A percentile compares a stretch with the other conserved stretches of the same genome.
Evolutionary conservation across 192 early-diverging fungal genomes (phyloP).

Genomic region (Mortierella hygrophila): DNA sequence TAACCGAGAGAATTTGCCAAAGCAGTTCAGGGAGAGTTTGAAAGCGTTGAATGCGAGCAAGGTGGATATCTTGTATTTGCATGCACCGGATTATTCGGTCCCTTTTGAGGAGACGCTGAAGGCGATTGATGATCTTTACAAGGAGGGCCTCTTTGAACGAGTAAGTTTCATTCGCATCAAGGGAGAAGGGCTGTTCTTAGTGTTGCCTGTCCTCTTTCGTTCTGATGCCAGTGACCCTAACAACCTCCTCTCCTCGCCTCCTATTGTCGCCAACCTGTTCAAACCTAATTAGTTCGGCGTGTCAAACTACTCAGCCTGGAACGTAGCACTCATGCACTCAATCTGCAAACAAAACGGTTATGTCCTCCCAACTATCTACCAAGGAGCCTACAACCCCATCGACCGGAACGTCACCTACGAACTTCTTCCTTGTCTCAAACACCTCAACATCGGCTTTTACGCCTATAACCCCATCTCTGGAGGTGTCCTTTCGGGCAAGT

Average conservation of each 20-base stretch:
- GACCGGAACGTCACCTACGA: constrained; percentile 48
- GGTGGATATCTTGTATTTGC: constrained; percentile 74
- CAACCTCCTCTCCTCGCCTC: not conserved
- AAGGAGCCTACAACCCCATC: constrained; percentile 45
- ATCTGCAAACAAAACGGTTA: constrained; percentile 40
- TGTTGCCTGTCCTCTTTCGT: no score
- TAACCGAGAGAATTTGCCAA: constrained; percentile 54
- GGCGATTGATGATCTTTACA: constrained; percentile 69
- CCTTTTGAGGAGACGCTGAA: constrained; percentile 65
- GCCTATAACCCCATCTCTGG: constrained; percentile 69
- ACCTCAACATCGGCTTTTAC: constrained; percentile 70
- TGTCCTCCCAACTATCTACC: constrained; percentile 45
- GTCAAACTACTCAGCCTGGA: constrained; percentile 37
- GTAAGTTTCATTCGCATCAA: constrained; percentile 23
- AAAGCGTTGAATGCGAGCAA: constrained; percentile 57
- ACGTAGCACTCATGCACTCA: constrained; percentile 29
- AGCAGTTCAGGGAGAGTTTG: constrained; percentile 37
- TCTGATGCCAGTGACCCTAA: not conserved
- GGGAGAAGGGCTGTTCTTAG: no score
- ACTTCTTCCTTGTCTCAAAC: constrained; percentile 68
- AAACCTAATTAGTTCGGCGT: constrained; percentile 26
- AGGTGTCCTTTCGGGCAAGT: constrained; percentile 25
- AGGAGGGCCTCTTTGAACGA: constrained; percentile 61
- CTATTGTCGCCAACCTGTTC: not conserved
- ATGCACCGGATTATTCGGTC: constrained; percentile 68